Evolutionary conservation across 139 green algal genomes (phyloP), one percentile per base, ranked within the genome.

Genomic region (Volvox africanus): DNA sequence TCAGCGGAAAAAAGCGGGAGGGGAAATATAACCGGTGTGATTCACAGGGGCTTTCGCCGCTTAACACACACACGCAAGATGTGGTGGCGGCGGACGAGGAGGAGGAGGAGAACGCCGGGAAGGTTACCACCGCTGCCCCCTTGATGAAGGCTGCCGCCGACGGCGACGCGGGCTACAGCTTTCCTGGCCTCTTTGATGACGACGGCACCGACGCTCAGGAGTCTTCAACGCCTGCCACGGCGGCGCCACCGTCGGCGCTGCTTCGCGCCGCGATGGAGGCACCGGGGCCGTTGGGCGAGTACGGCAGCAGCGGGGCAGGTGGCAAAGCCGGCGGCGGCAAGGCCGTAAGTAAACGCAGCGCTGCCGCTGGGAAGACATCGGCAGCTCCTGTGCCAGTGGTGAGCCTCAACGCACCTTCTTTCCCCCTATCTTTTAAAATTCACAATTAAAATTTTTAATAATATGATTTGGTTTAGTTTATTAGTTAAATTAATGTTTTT

Each of bases 151-250:
- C 65, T 28, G 65, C 21, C 11, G 65, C 21, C 65, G 75, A 81
- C 32, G 75, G 17, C 32, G 86, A 85, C 11, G 61, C 68, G 1
- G 32, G 55, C 35, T 86, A 79, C 77, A 9, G 19, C 16, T 33
- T 86, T 61, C 87, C 77, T 0, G 87, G 35, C 1, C 87, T 97
- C n/a, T 94, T 92, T 22, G 86, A 83, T 30, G 86, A 90, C 11
- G 86, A 90, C 65, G 67, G 82, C 93, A 65, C 26, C 37, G 86
- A 2, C 9, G 73, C 1, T 0, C 30, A 14, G 18, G 44, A 20
- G 0, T 69, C n/a, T 3, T 55, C 44, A 55, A 55, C 44, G 44
- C 44, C 44, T 55, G 44, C 44, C 44, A 13, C 35, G 44, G 18
- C 61, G 20, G 30, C 88, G 24, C 73, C 69, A 35, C 50, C 82